phyloP scores from a whole-genome alignment of 2,329 filamentous ascomycete genomes.

The Cryphonectria carpinicola region DNA sequence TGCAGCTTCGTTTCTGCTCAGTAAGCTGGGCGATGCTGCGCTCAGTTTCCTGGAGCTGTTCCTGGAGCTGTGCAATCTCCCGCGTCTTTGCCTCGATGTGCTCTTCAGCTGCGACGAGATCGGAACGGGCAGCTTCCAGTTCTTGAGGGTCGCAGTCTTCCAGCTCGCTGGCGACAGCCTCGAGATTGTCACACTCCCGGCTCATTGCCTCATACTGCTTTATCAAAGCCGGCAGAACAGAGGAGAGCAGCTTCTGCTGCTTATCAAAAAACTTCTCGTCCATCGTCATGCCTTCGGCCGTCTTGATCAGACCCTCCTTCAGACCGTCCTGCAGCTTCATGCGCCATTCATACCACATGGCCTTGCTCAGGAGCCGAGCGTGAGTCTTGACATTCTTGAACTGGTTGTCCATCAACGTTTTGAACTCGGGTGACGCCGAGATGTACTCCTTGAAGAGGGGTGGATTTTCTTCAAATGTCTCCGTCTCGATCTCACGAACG shows the following conservation, averaged over 20 bases:
- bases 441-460: slow-evolving; percentile 91
- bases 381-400: slow-evolving; percentile 98
- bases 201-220: slow-evolving; percentile 65
- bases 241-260: slow-evolving; percentile 70
- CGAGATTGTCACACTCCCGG: slow-evolving; percentile 67
- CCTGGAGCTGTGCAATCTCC: slow-evolving; percentile 68
- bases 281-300: slow-evolving; percentile 73
- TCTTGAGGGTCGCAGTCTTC: slow-evolving; percentile 82
- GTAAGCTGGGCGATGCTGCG: slow-evolving; percentile 63
- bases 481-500: slow-evolving; percentile 86
- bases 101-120: slow-evolving; percentile 65
- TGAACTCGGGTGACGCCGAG: slow-evolving; percentile 80
- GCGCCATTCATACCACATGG: slow-evolving; percentile 98
- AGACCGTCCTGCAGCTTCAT: slow-evolving; percentile 83
- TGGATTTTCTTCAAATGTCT: slow-evolving; percentile 89
- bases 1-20: slow-evolving; percentile 69
- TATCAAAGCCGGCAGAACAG: slow-evolving; percentile 67
- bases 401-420: slow-evolving; percentile 88
- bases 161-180: slow-evolving; percentile 73
- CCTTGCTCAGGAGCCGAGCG: slow-evolving; percentile 86
- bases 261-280: slow-evolving; percentile 71
- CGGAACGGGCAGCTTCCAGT: slow-evolving; percentile 72
- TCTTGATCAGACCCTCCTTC: slow-evolving; percentile 77
- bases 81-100: slow-evolving; percentile 72
- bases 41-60: slow-evolving; percentile 70